Evolutionary conservation across 2,329 filamentous ascomycete genomes (phyloP).

Genomic region (Colletotrichum brevisporum): DNA sequence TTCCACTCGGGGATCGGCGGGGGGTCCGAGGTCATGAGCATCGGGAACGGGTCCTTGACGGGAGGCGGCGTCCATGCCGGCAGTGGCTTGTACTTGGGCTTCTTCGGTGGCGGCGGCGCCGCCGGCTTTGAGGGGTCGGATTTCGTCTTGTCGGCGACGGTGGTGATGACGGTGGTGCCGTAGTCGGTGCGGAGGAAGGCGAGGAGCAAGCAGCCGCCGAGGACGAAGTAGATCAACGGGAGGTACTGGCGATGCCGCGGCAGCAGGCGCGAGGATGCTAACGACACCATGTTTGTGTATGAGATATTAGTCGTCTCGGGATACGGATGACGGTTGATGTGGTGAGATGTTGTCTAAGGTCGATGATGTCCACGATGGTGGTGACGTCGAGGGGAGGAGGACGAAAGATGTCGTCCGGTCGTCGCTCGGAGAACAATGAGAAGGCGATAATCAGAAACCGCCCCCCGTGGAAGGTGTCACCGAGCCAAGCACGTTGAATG

Average conservation of each 20-base stretch:
- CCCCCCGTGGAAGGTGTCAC: too few relatives aligned
- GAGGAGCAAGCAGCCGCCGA: slow-evolving; percentile 12
- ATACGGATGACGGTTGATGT: background rate
- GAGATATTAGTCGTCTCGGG: background rate
- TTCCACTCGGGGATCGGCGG: slow-evolving; percentile 63
- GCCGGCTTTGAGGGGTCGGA: background rate
- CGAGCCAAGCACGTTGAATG: too few relatives aligned
- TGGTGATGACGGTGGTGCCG: slow-evolving; percentile 1
- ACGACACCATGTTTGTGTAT: slow-evolving; percentile 22
- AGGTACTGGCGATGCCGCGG: slow-evolving; percentile 6
- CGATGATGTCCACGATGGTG: background rate
- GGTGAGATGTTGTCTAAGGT: too few relatives aligned
- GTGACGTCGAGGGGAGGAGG: background rate
- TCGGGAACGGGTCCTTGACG: slow-evolving; percentile 59
- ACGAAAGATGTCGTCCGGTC: too few relatives aligned
- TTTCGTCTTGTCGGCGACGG: background rate
- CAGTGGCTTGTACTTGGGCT: slow-evolving; percentile 29
- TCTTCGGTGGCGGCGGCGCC: background rate
- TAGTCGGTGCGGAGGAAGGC: slow-evolving; percentile 13
- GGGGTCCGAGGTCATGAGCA: slow-evolving; percentile 51
- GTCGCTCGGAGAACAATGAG: too few relatives aligned
- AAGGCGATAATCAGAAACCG: too few relatives aligned
- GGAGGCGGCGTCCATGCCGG: slow-evolving; percentile 50
- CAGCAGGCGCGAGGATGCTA: slow-evolving; percentile 27
- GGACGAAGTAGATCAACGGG: slow-evolving; percentile 1